Percentiles rank a stretch among this genome's conserved stretches.
These are phyloP conservation scores for Trichocladium uniseriatum DNA, from an alignment of 495 filamentous ascomycete genomes.

Conservation along the genomic window DNA sequence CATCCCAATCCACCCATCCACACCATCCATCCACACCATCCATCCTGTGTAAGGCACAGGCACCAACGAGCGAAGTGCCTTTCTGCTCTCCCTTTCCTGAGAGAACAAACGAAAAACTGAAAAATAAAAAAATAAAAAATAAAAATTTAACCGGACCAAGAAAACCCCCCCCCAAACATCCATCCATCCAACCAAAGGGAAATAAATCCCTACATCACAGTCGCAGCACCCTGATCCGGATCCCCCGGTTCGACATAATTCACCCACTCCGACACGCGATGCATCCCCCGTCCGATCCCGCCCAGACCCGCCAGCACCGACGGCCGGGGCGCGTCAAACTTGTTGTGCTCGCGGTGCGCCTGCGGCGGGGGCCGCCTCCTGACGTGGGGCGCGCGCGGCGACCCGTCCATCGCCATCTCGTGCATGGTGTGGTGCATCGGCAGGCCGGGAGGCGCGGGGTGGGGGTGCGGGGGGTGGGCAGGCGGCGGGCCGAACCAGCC, in stretches of 20 bases:
- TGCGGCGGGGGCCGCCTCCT: conserved; percentile 20
- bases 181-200: not conserved
- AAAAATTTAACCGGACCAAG: not conserved
- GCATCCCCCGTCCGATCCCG: conserved; percentile 36
- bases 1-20: not conserved
- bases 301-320: conserved; percentile 39
- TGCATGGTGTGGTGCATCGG: not conserved
- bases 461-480: not conserved
- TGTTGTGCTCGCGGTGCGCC: conserved; percentile 18
- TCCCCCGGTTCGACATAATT: conserved; percentile 36
- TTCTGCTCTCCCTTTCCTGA: too few species aligned
- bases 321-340: conserved; percentile 24
- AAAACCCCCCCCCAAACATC: not conserved
- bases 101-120: too few species aligned
- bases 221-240: conserved; percentile 8
- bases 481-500: conserved; percentile 9
- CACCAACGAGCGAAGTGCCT: not conserved
- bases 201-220: not conserved
- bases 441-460: conserved; percentile 1
- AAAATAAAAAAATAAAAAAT: not conserved
- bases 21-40: not conserved
- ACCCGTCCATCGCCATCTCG: conserved; percentile 9
- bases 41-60: not conserved
- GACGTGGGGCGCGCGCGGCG: conserved; percentile 20
- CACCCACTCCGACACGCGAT: conserved; percentile 40